Evolutionary conservation across 2,329 filamentous ascomycete genomes (phyloP), one percentile per base, ranked within the genome.

Genomic region (Paradendryphiella salina): DNA sequence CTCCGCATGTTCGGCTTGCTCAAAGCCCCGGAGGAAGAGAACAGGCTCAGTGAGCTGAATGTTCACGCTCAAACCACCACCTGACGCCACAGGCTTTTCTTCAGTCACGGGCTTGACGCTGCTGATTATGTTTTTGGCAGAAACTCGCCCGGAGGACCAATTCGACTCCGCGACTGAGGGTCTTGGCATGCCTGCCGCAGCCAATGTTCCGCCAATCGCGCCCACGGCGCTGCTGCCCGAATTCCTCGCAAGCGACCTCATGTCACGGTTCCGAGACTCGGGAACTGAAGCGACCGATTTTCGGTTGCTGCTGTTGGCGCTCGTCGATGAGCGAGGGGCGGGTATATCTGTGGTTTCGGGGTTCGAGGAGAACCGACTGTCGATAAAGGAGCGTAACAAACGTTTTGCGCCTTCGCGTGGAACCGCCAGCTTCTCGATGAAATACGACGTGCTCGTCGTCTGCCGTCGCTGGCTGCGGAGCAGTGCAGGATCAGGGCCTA

Each of bases 21-120:
- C 87, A 64, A 93, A 91, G 0, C 89, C 89, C 21, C 87, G 85
- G 28, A 94, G 77, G 65, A 90, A 94, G 18, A 94, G 77, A 50
- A 87, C 86, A n/a, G 88, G 88, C 70, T 94, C 90, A 21, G 88
- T 88, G 33, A 94, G 77, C 21, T 87, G 76, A 37, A 94, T 88
- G 23, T 85, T 87, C 64, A 89, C 87, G 18, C 81, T 81, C 17
- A 94, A 80, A 36, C 89, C 89, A 70, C 88, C 90, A 39, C 87
- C 89, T 13, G 86, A 85, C 10, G 88, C 88, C n/a, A 93, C 79
- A 1, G 90, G 89, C 73, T 91, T 90, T 56, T 82, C 79, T 38
- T 78, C 75, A 2, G 76, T 66, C 28, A 76, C 46, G 10, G 56
- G 57, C 52, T 60, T 68, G 31, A 68, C 62, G 46, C 60, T 70